Conservation (phyloP, 805 yeast species). For the Pichia nakasei region DNA sequence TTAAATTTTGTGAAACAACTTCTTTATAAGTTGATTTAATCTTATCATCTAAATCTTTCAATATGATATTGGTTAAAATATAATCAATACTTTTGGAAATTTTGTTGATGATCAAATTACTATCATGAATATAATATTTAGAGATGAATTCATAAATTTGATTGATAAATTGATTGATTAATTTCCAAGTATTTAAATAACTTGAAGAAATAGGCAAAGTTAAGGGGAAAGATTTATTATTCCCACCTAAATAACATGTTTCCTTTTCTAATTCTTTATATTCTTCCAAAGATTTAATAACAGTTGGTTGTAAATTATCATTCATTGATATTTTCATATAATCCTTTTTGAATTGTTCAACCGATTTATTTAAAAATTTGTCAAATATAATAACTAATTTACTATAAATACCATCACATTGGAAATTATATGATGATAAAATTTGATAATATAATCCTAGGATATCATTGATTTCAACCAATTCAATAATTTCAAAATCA, state of each 20-base stretch:
- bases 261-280: constrained; percentile 53
- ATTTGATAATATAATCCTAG: constrained; percentile 68
- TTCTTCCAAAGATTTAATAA: constrained; percentile 48
- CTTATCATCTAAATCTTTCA: constrained; percentile 51
- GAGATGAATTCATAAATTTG: constrained; percentile 58
- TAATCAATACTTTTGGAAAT: constrained; percentile 56
- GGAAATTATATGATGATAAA: constrained; percentile 63
- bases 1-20: constrained; percentile 79
- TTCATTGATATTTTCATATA: constrained; percentile 57
- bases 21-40: constrained; percentile 74
- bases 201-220: constrained; percentile 82
- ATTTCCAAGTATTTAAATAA: constrained; percentile 79
- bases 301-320: constrained; percentile 86
- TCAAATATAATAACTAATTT: constrained; percentile 54
- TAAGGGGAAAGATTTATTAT: constrained; percentile 39
- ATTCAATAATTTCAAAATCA: constrained; percentile 33
- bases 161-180: constrained; percentile 55
- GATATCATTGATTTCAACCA: constrained; percentile 48
- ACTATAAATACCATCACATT: constrained; percentile 48
- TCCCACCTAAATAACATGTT: constrained; percentile 20
- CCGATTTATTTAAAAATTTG: constrained; percentile 48
- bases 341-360: constrained; percentile 47
- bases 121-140: constrained; percentile 55
- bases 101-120: constrained; percentile 50
- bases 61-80: constrained; percentile 59